phyloP scores from a whole-genome alignment of 495 filamentous ascomycete species.

The Xylaria intraflava region DNA sequence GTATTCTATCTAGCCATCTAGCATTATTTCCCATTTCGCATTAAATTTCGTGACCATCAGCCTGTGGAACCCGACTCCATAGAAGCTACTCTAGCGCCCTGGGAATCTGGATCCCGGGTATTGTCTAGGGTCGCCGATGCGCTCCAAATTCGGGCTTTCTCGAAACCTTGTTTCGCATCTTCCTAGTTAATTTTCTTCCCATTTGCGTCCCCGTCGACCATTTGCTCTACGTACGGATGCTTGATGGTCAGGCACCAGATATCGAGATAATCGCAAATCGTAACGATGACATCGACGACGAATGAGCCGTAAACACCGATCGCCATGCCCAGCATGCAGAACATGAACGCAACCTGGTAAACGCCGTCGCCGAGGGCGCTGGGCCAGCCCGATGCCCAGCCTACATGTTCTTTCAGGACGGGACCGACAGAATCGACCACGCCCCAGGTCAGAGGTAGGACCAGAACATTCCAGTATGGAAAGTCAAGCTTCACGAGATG shows the following conservation, averaged over 20 bases:
- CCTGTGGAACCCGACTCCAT: too few relatives aligned
- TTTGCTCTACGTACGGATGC: constrained; percentile 50
- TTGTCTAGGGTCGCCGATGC: too few relatives aligned
- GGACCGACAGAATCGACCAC: constrained; percentile 75
- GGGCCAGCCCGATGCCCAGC: constrained; percentile 61
- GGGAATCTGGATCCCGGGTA: too few relatives aligned
- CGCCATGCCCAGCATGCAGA: constrained; percentile 69
- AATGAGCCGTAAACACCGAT: constrained; percentile 92
- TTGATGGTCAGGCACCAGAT: constrained; percentile 99
- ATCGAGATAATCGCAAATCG: constrained; percentile 95
- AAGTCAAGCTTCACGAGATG: constrained; percentile 80
- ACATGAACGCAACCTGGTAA: constrained; percentile 82
- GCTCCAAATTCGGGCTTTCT: too few relatives aligned
- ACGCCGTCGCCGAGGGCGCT: constrained; percentile 63
- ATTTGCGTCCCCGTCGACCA: constrained; percentile 1
- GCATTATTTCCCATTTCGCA: too few relatives aligned
- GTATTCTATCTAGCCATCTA: too few relatives aligned
- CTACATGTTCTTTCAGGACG: constrained; percentile 47
- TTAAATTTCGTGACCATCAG: too few relatives aligned
- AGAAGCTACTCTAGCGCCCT: too few relatives aligned
- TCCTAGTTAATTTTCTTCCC: constrained; percentile 29
- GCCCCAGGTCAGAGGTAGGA: constrained; percentile 58
- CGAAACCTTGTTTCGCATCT: too few relatives aligned
- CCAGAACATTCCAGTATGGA: constrained; percentile 80
- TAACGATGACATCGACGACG: constrained; percentile 89